Conservation (phyloP, 352 stramenopile species). For the Thalassiosira hispida region DNA sequence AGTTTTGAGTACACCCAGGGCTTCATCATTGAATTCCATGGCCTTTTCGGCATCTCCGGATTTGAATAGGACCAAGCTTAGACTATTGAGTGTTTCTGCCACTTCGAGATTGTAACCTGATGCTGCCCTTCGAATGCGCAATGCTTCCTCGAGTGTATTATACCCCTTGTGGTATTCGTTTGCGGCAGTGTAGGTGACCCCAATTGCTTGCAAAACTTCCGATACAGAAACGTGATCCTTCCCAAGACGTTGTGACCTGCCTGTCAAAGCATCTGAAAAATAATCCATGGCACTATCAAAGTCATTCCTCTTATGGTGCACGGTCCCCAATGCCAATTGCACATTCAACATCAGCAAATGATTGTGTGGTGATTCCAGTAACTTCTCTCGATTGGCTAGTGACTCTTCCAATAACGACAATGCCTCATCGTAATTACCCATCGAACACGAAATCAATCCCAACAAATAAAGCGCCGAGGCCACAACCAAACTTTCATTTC, state of each 20-base stretch:
- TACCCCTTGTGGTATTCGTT: conserved; percentile 68
- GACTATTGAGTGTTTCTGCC: conserved; percentile 65
- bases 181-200: conserved; percentile 58
- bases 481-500: conserved; percentile 33
- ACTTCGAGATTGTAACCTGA: conserved; percentile 62
- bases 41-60: conserved; percentile 48
- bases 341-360: conserved; percentile 53
- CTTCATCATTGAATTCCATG: conserved; percentile 48
- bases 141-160: conserved; percentile 64
- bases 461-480: conserved; percentile 46
- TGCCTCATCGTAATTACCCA: conserved; percentile 71
- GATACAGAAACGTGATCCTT: conserved; percentile 40
- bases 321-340: conserved; percentile 43
- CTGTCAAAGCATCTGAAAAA: conserved; percentile 40
- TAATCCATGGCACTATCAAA: conserved; percentile 54
- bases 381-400: conserved; percentile 34
- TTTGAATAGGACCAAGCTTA: conserved; percentile 73
- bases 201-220: conserved; percentile 63
- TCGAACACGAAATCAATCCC: conserved; percentile 53
- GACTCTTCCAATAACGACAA: conserved; percentile 49
- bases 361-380: conserved; percentile 25
- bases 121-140: conserved; percentile 53
- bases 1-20: conserved; percentile 37
- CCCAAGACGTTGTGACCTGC: conserved; percentile 36
- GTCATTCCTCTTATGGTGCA: conserved; percentile 42